phyloP scores from a whole-genome alignment of 1,284 basidiomycete genomes.

The Malassezia psittaci region DNA sequence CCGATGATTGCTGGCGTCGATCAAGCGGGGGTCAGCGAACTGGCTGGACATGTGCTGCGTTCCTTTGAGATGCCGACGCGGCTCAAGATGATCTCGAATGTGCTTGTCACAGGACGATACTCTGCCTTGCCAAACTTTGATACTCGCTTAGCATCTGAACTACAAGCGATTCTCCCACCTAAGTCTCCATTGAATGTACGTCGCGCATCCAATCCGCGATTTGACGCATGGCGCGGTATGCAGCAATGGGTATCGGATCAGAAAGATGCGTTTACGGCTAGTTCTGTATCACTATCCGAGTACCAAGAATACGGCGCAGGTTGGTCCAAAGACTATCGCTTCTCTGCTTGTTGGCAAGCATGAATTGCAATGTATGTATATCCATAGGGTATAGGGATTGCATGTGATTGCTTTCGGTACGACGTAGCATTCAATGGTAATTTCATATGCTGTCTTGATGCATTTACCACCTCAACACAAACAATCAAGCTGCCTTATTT shows the following conservation, averaged over 20 bases:
- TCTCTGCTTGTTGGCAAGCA: conserved; percentile 11
- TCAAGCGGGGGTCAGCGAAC: conserved; percentile 82
- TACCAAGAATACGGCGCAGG: conserved; percentile 89
- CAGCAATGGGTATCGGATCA: conserved; percentile 60
- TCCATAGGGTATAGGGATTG: too few species aligned
- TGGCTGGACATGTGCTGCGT: conserved; percentile 74
- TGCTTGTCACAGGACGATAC: conserved; percentile 16
- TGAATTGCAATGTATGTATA: not conserved
- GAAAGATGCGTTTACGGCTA: conserved; percentile 38
- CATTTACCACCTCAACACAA: too few species aligned
- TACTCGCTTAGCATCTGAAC: conserved; percentile 57
- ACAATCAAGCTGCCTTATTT: too few species aligned
- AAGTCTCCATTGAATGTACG: conserved; percentile 23
- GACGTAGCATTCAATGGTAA: too few species aligned
- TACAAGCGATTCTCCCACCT: conserved; percentile 29
- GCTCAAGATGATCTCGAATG: conserved; percentile 53
- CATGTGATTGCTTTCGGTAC: too few species aligned
- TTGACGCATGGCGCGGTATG: conserved; percentile 90
- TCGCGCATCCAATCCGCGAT: conserved; percentile 58
- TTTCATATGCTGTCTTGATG: too few species aligned
- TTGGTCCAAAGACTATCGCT: conserved; percentile 53
- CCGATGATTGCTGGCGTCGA: conserved; percentile 89
- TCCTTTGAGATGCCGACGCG: conserved; percentile 61
- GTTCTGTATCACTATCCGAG: conserved; percentile 63
- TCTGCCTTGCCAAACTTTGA: conserved; percentile 14